Conservation (phyloP, 768 basidiomycete genomes). For the Mycena crocata region DNA sequence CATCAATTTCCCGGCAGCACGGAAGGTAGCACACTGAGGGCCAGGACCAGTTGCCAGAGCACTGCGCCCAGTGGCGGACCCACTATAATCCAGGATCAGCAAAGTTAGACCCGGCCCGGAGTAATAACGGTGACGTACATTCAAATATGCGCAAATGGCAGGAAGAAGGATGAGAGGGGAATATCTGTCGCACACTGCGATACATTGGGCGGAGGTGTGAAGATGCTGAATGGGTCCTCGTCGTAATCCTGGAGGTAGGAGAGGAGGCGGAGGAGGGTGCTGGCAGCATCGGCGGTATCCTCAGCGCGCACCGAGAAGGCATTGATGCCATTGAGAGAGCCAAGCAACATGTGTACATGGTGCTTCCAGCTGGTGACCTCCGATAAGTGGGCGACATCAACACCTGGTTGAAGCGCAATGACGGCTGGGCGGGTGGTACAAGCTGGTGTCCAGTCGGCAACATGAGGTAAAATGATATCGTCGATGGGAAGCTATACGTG, state of each 20-base stretch:
- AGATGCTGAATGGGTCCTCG: neutral
- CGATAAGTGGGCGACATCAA: too few species aligned
- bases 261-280: neutral
- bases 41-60: neutral
- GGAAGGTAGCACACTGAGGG: neutral
- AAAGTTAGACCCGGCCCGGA: neutral
- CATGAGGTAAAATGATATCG: too few species aligned
- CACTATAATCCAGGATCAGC: neutral
- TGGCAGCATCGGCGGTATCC: neutral
- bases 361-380: too few species aligned
- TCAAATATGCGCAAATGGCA: neutral
- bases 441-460: too few species aligned
- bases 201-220: neutral
- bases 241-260: neutral
- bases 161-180: neutral
- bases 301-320: neutral
- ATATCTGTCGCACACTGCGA: neutral
- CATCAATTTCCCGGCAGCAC: neutral
- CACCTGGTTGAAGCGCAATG: too few species aligned
- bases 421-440: too few species aligned
- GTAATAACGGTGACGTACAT: neutral
- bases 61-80: neutral
- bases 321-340: too few species aligned
- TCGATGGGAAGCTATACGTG: too few species aligned
- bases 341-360: too few species aligned